Conservation (phyloP, 768 basidiomycete genomes). For the Mycena latifolia region DNA sequence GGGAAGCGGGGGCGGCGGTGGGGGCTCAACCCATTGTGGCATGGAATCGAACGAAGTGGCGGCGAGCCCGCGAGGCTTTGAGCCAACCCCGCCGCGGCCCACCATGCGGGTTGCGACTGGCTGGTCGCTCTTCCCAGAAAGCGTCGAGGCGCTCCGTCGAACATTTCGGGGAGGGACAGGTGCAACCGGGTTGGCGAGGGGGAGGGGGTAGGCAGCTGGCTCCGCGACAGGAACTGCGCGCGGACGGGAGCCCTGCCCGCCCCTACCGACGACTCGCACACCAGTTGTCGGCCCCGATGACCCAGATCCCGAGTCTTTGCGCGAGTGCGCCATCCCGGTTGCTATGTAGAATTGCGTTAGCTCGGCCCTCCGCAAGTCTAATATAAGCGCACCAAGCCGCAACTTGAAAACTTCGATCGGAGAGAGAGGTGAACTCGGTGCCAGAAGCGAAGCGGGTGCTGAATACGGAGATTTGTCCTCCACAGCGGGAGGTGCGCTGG, state of each 20-base stretch:
- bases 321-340: neutral
- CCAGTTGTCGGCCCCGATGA: neutral
- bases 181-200: too few relatives aligned
- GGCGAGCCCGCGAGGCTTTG: conserved; percentile 16
- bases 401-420: conserved; percentile 20
- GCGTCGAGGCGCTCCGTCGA: neutral
- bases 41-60: neutral
- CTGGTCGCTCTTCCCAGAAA: neutral
- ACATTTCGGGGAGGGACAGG: neutral
- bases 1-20: neutral
- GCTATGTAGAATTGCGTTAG: too few relatives aligned
- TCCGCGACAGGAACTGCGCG: neutral
- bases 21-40: neutral
- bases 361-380: too few relatives aligned
- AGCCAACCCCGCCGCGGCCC: conserved; percentile 26
- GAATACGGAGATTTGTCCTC: too few relatives aligned
- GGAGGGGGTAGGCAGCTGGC: too few relatives aligned
- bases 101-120: conserved; percentile 13
- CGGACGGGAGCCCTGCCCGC: conserved; percentile 31
- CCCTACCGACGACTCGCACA: conserved; percentile 28
- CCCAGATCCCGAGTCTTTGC: neutral
- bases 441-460: too few relatives aligned
- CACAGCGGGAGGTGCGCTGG: too few relatives aligned
- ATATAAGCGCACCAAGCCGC: conserved; percentile 7
- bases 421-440: neutral